Percentiles rank a stretch among this genome's conserved stretches.
Conservation (phyloP, 2,329 filamentous ascomycete genomes). For the Verticillium zaregamsianum region DNA sequence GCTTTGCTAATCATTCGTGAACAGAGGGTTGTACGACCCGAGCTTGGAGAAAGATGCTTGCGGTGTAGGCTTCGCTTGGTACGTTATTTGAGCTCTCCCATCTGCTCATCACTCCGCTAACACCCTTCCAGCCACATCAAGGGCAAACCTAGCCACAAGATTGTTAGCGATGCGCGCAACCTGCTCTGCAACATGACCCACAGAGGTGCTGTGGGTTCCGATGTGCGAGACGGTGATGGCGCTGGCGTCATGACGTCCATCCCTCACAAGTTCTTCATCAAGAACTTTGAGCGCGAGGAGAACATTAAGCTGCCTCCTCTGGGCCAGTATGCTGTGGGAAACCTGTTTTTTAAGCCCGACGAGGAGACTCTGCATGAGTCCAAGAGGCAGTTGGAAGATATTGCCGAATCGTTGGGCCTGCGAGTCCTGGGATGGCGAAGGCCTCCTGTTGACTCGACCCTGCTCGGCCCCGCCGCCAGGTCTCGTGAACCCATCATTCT, state of each 20-base stretch:
- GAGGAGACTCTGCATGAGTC: slow-evolving; percentile 85
- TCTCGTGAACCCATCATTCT: slow-evolving; percentile 94
- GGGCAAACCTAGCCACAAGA: slow-evolving; percentile 95
- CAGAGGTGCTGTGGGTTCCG: slow-evolving; percentile 94
- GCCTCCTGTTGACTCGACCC: slow-evolving; percentile 87
- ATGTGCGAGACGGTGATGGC: slow-evolving; percentile 95
- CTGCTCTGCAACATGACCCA: slow-evolving; percentile 99
- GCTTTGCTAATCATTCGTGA: background rate
- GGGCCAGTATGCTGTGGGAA: slow-evolving; percentile 95
- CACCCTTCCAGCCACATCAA: slow-evolving; percentile 75
- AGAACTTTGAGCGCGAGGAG: slow-evolving; percentile 93
- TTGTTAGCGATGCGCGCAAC: slow-evolving; percentile 95
- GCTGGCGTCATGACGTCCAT: slow-evolving; percentile 99
- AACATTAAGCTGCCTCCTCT: slow-evolving; percentile 80
- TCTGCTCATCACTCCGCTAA: slow-evolving; percentile 12
- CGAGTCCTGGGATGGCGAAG: slow-evolving; percentile 94
- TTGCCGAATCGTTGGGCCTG: slow-evolving; percentile 81
- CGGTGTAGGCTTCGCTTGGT: slow-evolving; percentile 98
- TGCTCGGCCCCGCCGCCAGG: slow-evolving; percentile 86
- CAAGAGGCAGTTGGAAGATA: slow-evolving; percentile 88
- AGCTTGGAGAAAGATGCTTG: slow-evolving; percentile 98
- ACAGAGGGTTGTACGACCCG: slow-evolving; percentile 86
- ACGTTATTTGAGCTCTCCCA: slow-evolving; percentile 29
- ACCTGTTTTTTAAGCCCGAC: slow-evolving; percentile 98
- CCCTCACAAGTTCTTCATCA: slow-evolving; percentile 96